These are phyloP conservation scores for Cryphonectria parasitica DNA, from an alignment of 2,329 filamentous ascomycete genomes.

Conservation along the genomic window DNA sequence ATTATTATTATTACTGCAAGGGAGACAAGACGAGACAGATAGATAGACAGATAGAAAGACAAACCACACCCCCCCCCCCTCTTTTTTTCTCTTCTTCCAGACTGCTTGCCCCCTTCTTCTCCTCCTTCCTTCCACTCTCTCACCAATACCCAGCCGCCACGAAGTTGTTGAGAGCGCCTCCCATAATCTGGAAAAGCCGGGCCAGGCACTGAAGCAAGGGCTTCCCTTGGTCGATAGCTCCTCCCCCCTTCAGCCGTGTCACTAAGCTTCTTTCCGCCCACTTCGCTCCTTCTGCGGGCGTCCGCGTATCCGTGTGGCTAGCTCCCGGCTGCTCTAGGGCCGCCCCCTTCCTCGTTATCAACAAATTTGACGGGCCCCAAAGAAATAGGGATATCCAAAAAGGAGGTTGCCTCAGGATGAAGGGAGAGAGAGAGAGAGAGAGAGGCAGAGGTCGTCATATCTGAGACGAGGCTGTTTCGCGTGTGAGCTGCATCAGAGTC, in stretches of 20 bases:
- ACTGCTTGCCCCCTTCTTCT: no score
- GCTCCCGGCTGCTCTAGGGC: not conserved
- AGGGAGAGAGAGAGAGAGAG: no score
- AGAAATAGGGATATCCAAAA: not conserved
- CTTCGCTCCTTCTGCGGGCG: slow-evolving; percentile 12
- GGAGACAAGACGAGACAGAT: not conserved
- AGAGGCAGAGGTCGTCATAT: not conserved
- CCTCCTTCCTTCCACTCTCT: not conserved
- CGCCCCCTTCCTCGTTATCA: not conserved
- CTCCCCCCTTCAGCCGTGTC: not conserved
- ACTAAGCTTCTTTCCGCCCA: slow-evolving; percentile 6
- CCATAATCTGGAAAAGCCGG: not conserved
- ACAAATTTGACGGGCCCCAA: not conserved
- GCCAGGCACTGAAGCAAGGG: slow-evolving; percentile 7
- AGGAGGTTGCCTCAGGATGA: not conserved
- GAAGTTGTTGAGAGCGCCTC: not conserved
- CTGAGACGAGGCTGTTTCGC: not conserved
- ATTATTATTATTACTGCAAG: not conserved
- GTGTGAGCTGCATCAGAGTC: not conserved
- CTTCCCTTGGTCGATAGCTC: slow-evolving; percentile 7
- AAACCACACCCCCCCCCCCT: no score
- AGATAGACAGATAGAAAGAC: no score
- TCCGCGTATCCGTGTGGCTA: slow-evolving; percentile 6
- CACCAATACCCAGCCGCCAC: not conserved
- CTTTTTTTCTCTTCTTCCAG: no score